Evolutionary conservation across 1,139 yeast species (phyloP), one percentile per base, ranked within the genome.

Genomic region (Kurtzmaniella natalensis): DNA sequence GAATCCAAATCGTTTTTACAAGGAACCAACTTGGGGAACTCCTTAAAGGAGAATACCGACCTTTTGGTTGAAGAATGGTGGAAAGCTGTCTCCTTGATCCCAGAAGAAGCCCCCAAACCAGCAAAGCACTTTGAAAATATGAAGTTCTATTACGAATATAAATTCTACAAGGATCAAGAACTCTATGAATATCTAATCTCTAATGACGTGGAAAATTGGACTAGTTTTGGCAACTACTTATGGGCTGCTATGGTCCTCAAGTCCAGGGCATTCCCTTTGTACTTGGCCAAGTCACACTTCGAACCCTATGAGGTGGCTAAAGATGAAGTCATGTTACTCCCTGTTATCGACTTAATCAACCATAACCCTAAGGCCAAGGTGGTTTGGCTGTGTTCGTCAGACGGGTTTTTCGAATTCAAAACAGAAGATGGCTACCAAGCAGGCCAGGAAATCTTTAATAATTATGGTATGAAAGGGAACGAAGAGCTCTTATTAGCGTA

Each of bases 391-490:
- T 54, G 55, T 10, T 36, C 57, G 0, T 42, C 45, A 2, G 47
- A 37, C n/a, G 47, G 44, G 8, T 46, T 32, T 20, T 65, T 66
- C 34, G 47, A 50, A 35, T 53, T 70, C 48, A 51, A 50, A 31
- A 53, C 70, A 29, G 52, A 26, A 5, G 29, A 55, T n/a, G 42
- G 51, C 2, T 34, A 38, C 3, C 45, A 44, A 7, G 17, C 27
- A 0, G 79, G 76, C 0, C 49, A 51, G 4, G 82, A 86, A 48
- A 46, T 87, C 2, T 81, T 57, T 53, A 87, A 88, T 53, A 87
- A 85, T 55, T 88, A 89, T 54, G 97, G 97, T 1, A 75, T 79
- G 39, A 88, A 87, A 51, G 81, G 94, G 1, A 88, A 88, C 50
- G 87, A 83, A 48, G 95, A 86, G 45, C 62, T 81, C 20, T 55